These are phyloP conservation scores for Ceratobasidium sp. DNA, from an alignment of 1,284 basidiomycete genomes.

Conservation along the genomic window DNA sequence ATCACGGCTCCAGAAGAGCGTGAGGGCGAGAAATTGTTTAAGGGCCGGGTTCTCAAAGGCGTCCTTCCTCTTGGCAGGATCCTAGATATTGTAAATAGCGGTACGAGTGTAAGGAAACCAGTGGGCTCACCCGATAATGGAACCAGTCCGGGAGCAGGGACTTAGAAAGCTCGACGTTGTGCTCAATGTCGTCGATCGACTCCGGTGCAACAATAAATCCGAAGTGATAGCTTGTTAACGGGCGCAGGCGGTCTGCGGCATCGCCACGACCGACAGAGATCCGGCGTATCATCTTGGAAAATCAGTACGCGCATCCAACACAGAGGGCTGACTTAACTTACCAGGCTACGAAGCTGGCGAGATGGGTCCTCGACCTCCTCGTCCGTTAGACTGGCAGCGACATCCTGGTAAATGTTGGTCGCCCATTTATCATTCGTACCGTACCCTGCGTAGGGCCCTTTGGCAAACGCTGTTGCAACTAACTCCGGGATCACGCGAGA, in stretches of 20 bases:
- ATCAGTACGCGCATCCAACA: background rate
- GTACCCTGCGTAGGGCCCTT: background rate
- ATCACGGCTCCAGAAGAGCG: background rate
- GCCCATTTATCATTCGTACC: no score
- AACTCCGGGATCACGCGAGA: background rate
- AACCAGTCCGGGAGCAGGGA: background rate
- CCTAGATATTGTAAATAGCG: background rate
- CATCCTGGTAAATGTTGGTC: no score
- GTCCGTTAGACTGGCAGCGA: background rate
- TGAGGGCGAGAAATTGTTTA: background rate
- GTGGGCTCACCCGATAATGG: background rate
- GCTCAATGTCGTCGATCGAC: background rate
- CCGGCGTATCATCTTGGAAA: conserved; percentile 11
- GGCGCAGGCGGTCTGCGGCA: background rate
- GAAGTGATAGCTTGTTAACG: background rate
- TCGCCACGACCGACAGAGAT: conserved; percentile 7
- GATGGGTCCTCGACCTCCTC: background rate
- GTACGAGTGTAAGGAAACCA: background rate
- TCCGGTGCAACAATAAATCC: background rate
- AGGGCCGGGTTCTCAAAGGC: conserved; percentile 1
- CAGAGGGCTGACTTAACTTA: background rate
- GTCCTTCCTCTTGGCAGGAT: background rate
- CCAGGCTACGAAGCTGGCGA: background rate
- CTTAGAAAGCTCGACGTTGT: background rate
- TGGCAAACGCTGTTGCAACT: background rate